Conservation (phyloP, 176 grass and related monocot species). For the Oryza officinalis region DNA sequence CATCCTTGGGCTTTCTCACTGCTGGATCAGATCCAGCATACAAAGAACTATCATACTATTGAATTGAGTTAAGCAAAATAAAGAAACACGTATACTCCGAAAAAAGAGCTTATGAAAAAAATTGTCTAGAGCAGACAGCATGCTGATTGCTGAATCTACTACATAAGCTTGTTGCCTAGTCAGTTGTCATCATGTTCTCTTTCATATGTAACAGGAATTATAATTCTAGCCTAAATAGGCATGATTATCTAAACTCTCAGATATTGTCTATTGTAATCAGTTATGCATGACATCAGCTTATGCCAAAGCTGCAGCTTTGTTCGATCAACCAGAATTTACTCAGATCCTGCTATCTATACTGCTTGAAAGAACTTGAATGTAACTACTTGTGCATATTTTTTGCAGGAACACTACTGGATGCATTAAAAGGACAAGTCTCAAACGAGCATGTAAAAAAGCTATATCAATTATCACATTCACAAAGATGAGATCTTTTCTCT, state of each 20-base stretch:
- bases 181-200: not conserved
- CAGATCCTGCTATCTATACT: not conserved
- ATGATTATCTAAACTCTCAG: not conserved
- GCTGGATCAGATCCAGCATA: slow-evolving; percentile 41
- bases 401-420: no score
- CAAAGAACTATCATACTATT: slow-evolving; percentile 23
- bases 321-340: not conserved
- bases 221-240: not conserved
- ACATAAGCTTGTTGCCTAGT: not conserved
- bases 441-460: no score
- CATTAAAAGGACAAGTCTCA: no score
- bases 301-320: not conserved
- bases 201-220: not conserved
- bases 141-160: no score
- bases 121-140: not conserved
- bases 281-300: not conserved
- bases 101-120: not conserved
- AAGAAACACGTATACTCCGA: not conserved
- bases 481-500: not conserved
- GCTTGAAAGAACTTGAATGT: no score
- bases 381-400: no score
- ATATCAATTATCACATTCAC: no score
- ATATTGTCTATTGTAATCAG: not conserved
- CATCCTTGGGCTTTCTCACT: slow-evolving; percentile 38
- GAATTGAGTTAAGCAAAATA: not conserved